Evolutionary conservation across 352 stramenopile species (phyloP).

Genomic region (Pythium inflatum): DNA sequence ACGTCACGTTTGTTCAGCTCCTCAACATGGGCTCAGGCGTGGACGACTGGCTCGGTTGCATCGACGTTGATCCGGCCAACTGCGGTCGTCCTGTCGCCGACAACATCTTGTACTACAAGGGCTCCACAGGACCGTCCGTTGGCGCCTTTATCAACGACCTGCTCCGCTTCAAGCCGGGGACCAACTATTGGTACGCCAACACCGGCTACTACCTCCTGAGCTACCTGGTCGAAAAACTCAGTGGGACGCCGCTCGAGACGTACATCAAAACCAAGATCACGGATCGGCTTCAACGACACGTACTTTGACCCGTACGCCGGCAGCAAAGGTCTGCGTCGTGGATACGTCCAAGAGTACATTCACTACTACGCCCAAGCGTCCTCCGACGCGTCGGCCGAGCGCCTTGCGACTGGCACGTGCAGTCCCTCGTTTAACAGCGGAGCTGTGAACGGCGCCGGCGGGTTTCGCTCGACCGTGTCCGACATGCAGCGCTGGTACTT

Average conservation of each 20-base stretch:
- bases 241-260: conserved; percentile 36
- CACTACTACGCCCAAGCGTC: conserved; percentile 46
- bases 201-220: conserved; percentile 61
- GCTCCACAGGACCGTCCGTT: conserved; percentile 42
- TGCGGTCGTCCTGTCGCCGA: conserved; percentile 27
- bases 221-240: conserved; percentile 72
- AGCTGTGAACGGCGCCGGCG: conserved; percentile 39
- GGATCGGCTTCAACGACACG: conserved; percentile 44
- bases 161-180: conserved; percentile 54
- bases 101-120: conserved; percentile 34
- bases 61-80: conserved; percentile 19
- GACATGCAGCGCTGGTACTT: conserved; percentile 68
- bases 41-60: conserved; percentile 36
- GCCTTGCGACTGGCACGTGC: conserved; percentile 54
- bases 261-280: conserved; percentile 56
- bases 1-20: conserved; percentile 66
- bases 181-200: conserved; percentile 55
- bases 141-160: conserved; percentile 55
- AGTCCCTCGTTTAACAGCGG: conserved; percentile 42
- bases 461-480: conserved; percentile 50
- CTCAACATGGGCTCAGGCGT: conserved; percentile 65
- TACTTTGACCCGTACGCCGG: conserved; percentile 56
- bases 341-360: conserved; percentile 57
- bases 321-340: conserved; percentile 29
- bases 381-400: conserved; percentile 4